These are phyloP conservation scores for Arabidopsis lyrata DNA, from an alignment of 441 rosid genomes.

Conservation along the genomic window DNA sequence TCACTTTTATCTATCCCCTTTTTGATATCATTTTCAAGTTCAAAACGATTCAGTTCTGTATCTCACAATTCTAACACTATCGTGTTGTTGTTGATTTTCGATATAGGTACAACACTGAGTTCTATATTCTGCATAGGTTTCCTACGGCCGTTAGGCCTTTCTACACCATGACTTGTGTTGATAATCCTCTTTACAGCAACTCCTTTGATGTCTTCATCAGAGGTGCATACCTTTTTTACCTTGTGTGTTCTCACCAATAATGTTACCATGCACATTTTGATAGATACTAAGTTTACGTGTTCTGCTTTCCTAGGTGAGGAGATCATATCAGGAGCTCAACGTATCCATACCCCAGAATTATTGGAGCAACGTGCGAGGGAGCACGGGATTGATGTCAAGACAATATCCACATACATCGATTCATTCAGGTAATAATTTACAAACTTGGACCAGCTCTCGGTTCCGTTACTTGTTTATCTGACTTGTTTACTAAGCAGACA, in stretches of 20 bases:
- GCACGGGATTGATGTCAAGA: conserved; percentile 74
- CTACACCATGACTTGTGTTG: conserved; percentile 92
- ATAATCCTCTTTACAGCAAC: conserved; percentile 74
- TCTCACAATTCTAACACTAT: background rate
- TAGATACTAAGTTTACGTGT: conserved; percentile 23
- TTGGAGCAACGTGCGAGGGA: conserved; percentile 75
- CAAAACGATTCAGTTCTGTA: background rate
- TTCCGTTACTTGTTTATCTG: background rate
- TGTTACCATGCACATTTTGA: background rate
- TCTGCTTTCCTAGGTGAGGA: conserved; percentile 67
- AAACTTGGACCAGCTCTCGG: background rate
- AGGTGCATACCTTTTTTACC: conserved; percentile 51
- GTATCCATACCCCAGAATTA: conserved; percentile 73
- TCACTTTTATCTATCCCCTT: background rate
- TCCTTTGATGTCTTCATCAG: conserved; percentile 93
- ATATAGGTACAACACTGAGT: conserved; percentile 75
- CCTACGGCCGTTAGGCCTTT: conserved; percentile 84
- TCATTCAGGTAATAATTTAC: conserved; percentile 67
- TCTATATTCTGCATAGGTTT: conserved; percentile 79
- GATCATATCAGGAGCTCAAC: conserved; percentile 94
- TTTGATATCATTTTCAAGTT: background rate
- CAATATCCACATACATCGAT: conserved; percentile 75
- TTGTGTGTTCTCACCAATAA: background rate
- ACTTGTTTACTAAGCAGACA: background rate
- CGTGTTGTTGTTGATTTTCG: background rate